Conservation (phyloP, 2,329 filamentous ascomycete species). For the Ophiocordyceps sinensis region DNA sequence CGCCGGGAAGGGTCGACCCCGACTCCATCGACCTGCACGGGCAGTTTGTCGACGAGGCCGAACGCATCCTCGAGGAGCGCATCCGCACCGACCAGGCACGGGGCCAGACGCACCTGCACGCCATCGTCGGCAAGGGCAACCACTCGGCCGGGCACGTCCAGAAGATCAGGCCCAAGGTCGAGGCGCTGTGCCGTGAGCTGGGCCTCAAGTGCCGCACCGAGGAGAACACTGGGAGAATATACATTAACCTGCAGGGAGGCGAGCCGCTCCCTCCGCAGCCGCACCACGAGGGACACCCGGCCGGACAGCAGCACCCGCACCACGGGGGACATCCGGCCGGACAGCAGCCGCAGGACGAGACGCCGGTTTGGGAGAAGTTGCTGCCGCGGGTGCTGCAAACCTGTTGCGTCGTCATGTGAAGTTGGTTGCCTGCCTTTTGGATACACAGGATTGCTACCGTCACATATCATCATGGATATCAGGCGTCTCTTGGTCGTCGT, state of each 20-base stretch:
- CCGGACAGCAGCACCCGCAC: conserved; percentile 11
- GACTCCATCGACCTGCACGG: conserved; percentile 94
- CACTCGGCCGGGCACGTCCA: conserved; percentile 72
- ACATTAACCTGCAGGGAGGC: conserved; percentile 70
- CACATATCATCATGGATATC: no score
- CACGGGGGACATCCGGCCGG: conserved; percentile 15
- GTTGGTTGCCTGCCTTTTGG: no score
- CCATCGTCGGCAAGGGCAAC: conserved; percentile 92
- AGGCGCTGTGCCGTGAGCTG: conserved; percentile 70
- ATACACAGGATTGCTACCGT: no score
- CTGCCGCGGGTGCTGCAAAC: conserved; percentile 45
- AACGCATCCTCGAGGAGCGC: conserved; percentile 74
- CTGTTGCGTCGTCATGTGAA: conserved; percentile 66
- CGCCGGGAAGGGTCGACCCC: conserved; percentile 52
- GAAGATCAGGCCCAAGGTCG: conserved; percentile 91
- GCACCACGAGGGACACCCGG: conserved; percentile 14
- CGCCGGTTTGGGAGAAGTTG: conserved; percentile 44
- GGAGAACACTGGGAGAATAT: conserved; percentile 79
- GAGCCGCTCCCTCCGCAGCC: conserved; percentile 36
- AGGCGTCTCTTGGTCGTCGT: no score
- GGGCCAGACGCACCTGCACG: conserved; percentile 74
- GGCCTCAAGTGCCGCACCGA: conserved; percentile 76
- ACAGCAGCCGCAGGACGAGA: conserved; percentile 25
- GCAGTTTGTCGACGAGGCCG: conserved; percentile 87
- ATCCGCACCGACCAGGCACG: conserved; percentile 62